phyloP scores from a whole-genome alignment of 257 asterid genomes.

The Primulina tabacum region DNA sequence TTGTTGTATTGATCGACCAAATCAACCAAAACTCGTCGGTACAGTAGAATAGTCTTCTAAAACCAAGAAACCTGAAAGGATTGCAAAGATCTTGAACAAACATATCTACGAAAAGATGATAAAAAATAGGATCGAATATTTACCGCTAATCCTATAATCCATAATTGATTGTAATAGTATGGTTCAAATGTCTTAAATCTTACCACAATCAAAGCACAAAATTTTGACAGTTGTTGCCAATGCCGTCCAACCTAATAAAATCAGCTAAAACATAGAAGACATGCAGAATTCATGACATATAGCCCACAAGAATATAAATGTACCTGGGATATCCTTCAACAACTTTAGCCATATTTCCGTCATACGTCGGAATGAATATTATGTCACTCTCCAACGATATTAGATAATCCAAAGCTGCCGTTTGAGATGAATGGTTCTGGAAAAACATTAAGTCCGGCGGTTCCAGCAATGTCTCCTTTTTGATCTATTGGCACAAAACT shows the following conservation, averaged over 20 bases:
- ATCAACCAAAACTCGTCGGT: conserved; percentile 28
- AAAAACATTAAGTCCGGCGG: conserved; percentile 31
- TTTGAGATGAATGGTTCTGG: conserved; percentile 34
- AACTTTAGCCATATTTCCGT: conserved; percentile 45
- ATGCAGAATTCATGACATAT: not conserved
- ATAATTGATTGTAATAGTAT: too few species aligned
- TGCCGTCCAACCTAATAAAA: too few species aligned
- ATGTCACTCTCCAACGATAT: conserved; percentile 38
- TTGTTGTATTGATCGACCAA: conserved; percentile 26
- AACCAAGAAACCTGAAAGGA: conserved; percentile 28
- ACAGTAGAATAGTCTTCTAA: conserved; percentile 31
- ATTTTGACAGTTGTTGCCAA: too few species aligned
- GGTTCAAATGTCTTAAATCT: not conserved
- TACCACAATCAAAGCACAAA: not conserved
- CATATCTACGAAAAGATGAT: not conserved
- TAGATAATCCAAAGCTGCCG: too few species aligned
- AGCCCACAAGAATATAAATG: not conserved
- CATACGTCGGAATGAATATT: conserved; percentile 42
- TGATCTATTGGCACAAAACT: conserved; percentile 26
- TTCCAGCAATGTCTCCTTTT: conserved; percentile 35
- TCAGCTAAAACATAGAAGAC: not conserved
- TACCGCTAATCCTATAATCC: too few species aligned
- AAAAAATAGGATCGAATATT: not conserved
- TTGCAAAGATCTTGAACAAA: not conserved
- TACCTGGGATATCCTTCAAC: conserved; percentile 49